Evolutionary conservation across 768 basidiomycete species (phyloP), one percentile per base, ranked within the genome.

Genomic region (Hygrocybe coccinea): DNA sequence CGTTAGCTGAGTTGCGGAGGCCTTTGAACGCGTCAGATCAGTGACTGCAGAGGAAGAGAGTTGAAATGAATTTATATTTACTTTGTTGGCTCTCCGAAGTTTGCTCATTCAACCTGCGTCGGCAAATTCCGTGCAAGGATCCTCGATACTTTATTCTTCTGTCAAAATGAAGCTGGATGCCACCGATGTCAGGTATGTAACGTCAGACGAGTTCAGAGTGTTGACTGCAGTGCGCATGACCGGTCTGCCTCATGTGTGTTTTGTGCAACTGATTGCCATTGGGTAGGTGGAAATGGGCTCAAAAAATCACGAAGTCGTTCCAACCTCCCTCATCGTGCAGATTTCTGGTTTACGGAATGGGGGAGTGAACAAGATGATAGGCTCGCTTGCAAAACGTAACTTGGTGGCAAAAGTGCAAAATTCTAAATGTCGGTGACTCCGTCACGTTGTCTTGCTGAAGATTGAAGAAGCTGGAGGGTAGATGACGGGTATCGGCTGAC

Each of bases 401-500:
- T 73, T 99, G 41, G 86, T 98, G 39, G 87, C 90, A 1, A 85
- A 82, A 62, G 88, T 97, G 2, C 92, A 93, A 67, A 95, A 95
- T 64, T 77, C 90, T 4, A 94, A 92, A 78, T 98, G 95, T 98
- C 59, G 65, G 71, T 46, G 24, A 36, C 24, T 24, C 39, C 37
- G 52, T 2, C 57, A 24, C 21, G 43, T 35, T 37, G 24, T 24
- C 17, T 38, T 43, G 43, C 55, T 58, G 37, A 57, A 58, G 51
- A 41, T 51, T 55, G 34, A 51, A 39, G 3, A 29, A 29, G n/a
- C 3, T 46, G 12, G 24, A 17, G 22, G 41, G 51, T 61, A 98
- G 95, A 99, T 70, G 97, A 99, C 63, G 97, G 97, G 14, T 98
- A 95, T 69, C 82, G 97, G 41, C 68, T 99, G 60, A 98, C 97